Base-by-base conservation (phyloP, 2,329 filamentous ascomycete species). In the Penicillium verrucosum region DNA sequence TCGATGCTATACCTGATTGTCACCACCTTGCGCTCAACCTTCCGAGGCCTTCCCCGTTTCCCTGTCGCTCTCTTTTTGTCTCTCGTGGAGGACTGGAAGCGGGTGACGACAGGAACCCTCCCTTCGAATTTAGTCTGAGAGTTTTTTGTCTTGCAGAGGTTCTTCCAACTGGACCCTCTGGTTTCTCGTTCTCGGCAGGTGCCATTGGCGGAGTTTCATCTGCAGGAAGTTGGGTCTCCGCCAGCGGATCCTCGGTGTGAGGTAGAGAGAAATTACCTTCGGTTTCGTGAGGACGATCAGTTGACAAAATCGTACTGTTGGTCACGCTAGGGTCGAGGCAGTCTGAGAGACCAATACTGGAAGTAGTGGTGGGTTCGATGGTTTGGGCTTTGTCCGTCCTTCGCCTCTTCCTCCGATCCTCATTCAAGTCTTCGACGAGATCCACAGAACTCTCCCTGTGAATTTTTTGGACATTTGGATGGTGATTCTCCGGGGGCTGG, bases 1-100 rank as follows among this genome's bases (percentile, higher is more conserved):
- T 83, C 80, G 5, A 65, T 68, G 2, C 82, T 83, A 66, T 93
- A 93, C 58, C 75, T 79, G 32, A 91, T 78, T 12, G 75, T 74
- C 2, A 86, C 80, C 5, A 89, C 3, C 46, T 65, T 69, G 23
- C 54, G 61, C 10, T 59, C 59, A n/a, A 18, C 27, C 27, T 59
- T 60, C 64, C 70, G 47, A 5, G 60, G 67, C 64, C 73, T 79
- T 38, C 69, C 68, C 41, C 73, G 69, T 60, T 73, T 76, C 38
- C 59, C 67, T 32, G 54, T 47, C 54, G 49, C 41, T 36, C 49
- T 64, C 52, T 58, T 60, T 59, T 51, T 7, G 51, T 60, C 6
- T 59, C 62, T n/a, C 60, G 58, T 14, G 54, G 42, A 21, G 58
- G 60, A 32, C 61, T 63, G 9, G 57, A 49, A 9, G 60, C 64